Conservation (phyloP, 306 rosid species). For the Rosa persica region DNA sequence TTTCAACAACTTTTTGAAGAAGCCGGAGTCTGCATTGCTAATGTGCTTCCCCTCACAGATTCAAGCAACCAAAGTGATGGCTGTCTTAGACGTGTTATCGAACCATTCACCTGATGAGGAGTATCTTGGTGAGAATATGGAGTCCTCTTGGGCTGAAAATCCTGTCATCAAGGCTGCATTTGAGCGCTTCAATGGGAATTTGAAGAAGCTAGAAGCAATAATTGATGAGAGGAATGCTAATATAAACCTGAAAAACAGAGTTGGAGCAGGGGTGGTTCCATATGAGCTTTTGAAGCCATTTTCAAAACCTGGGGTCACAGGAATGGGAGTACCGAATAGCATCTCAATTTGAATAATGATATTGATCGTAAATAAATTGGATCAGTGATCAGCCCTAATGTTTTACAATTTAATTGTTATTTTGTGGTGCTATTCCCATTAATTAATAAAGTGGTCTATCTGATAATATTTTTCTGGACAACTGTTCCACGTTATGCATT, state of each 20-base stretch:
- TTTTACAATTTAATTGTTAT: no score
- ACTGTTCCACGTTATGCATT: no score
- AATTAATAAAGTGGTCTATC: no score
- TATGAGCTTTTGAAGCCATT: constrained; percentile 43
- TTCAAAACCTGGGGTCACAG: constrained; percentile 31
- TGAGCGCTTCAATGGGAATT: constrained; percentile 23
- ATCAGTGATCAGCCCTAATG: not conserved
- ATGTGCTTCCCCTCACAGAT: constrained; percentile 39
- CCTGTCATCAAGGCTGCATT: constrained; percentile 30
- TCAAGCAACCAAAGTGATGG: constrained; percentile 39
- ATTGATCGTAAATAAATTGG: no score
- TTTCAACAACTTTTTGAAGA: constrained; percentile 19
- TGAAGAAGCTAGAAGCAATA: constrained; percentile 28
- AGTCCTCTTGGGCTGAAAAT: constrained; percentile 34
- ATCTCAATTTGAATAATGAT: constrained; percentile 28
- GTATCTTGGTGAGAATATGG: constrained; percentile 29
- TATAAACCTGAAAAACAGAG: constrained; percentile 21
- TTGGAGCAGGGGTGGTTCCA: constrained; percentile 40
- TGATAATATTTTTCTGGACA: no score
- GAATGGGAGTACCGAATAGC: constrained; percentile 41
- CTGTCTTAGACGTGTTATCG: constrained; percentile 33
- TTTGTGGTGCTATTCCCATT: no score
- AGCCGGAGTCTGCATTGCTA: constrained; percentile 29
- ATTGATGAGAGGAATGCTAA: constrained; percentile 34
- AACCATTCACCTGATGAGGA: constrained; percentile 43